These are phyloP conservation scores for Erodium moschatum DNA, from an alignment of 441 rosid species.

Conservation along the genomic window DNA sequence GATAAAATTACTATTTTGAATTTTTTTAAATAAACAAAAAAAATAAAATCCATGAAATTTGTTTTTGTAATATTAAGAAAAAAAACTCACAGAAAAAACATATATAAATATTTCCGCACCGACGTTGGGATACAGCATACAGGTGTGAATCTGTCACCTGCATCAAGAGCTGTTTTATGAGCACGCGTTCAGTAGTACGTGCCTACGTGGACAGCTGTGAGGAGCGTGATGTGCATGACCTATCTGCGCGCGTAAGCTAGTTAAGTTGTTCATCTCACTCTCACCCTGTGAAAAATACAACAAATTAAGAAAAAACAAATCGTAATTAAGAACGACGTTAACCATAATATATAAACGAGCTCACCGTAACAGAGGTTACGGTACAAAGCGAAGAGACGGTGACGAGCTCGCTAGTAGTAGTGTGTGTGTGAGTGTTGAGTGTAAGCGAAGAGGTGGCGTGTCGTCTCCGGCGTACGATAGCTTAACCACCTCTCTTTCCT, in stretches of 20 bases:
- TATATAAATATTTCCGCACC: neutral
- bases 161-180: neutral
- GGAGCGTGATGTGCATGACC: neutral
- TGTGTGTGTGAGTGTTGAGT: slow-evolving; percentile 7
- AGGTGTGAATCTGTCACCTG: neutral
- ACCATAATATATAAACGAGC: neutral
- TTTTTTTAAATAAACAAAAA: no score
- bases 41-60: no score
- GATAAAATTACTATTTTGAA: no score
- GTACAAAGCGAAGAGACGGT: neutral
- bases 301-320: neutral
- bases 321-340: neutral
- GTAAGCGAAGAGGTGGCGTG: slow-evolving; percentile 13
- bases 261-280: neutral
- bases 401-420: slow-evolving; percentile 1
- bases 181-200: neutral
- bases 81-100: no score
- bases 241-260: neutral
- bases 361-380: neutral
- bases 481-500: neutral
- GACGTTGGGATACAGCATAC: neutral
- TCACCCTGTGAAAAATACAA: no score
- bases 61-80: no score
- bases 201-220: no score
- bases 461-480: slow-evolving; percentile 10